Evolutionary conservation across 2,329 filamentous ascomycete genomes (phyloP), one percentile per base, ranked within the genome.

Genomic region (Cytospora piceicola): DNA sequence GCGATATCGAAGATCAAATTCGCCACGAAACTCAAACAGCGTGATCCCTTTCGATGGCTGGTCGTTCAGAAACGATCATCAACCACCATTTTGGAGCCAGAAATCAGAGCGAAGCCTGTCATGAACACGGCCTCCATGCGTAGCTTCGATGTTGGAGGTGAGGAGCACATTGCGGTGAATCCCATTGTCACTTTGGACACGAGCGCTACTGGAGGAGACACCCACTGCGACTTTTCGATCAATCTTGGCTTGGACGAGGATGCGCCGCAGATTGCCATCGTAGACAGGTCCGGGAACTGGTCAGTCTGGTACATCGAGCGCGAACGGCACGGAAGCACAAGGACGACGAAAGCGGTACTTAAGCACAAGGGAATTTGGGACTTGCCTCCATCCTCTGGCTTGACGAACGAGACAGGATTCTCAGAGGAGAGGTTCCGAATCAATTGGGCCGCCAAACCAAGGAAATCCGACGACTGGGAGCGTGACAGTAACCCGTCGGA

Each of bases 201-300:
- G 17, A 73, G 79, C 2, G 76, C 83, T 34, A 88, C 85, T 0
- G 87, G 85, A 1, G 84, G 83, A 1, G 77, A 76, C 34, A 72
- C 80, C 0, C 88, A 91, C 70, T 82, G 82, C 0, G 88, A 93
- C 75, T 79, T 90, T 3, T 76, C 84, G 0, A 91, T 93, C 73
- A 89, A 88, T 68, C 85, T 89, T 0, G 75, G 76, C 4, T 72
- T 72, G 6, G 77, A 65, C 69, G 85, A 77, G 74, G 85, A 81
- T 65, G 77, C 80, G 20, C 83, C 86, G 1, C 88, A 90, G 70
- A 77, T 93, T 61, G 88, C 82, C 20, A 79, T 93, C 30, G 79
- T 93, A 22, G 89, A 93, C 71, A 80, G 86, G 60, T 77, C 77
- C 39, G 90, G 90, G 1, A 80, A 79, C 65, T 94, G 90, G 91